phyloP scores from a whole-genome alignment of 495 filamentous ascomycete genomes.

The Penicillium pancosmium region DNA sequence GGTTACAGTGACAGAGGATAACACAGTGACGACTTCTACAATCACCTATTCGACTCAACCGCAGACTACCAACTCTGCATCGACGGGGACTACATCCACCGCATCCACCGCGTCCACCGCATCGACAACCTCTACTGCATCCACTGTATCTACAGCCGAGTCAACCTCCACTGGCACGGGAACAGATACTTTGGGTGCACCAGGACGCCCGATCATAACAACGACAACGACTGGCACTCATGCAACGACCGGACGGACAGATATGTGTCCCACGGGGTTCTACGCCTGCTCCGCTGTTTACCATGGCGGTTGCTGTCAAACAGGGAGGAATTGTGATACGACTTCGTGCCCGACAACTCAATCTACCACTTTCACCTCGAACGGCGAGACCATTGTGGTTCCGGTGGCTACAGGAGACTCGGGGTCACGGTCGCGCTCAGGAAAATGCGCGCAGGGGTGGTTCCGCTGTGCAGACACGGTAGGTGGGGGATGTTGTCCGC shows the following conservation, averaged over 20 bases:
- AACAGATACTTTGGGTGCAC: conserved; percentile 41
- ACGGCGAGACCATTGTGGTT: conserved; percentile 69
- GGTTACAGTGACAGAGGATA: conserved; percentile 50
- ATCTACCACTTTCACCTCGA: conserved; percentile 61
- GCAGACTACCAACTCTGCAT: conserved; percentile 31
- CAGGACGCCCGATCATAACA: conserved; percentile 54
- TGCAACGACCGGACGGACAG: conserved; percentile 21
- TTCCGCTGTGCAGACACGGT: conserved; percentile 66
- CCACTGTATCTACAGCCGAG: conserved; percentile 2
- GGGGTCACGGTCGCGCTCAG: conserved; percentile 25
- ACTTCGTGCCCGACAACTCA: conserved; percentile 65
- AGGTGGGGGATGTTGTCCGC: conserved; percentile 79
- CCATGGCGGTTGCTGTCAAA: conserved; percentile 76
- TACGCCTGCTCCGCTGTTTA: conserved; percentile 71
- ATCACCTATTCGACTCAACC: conserved; percentile 40
- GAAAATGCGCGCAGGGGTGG: conserved; percentile 76
- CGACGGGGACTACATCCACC: conserved; percentile 13
- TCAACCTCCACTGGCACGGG: conserved; percentile 22
- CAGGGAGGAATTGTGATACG: conserved; percentile 78
- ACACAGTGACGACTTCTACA: conserved; percentile 45
- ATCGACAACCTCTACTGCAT: conserved; percentile 9
- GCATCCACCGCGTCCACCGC: conserved; percentile 8
- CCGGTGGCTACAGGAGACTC: conserved; percentile 48
- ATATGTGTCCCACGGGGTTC: conserved; percentile 68
- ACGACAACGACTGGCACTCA: conserved; percentile 23